A percentile compares a stretch with the other conserved stretches of the same genome.
Evolutionary conservation across 257 asterid species (phyloP).

Genomic region (Handroanthus guayacan): DNA sequence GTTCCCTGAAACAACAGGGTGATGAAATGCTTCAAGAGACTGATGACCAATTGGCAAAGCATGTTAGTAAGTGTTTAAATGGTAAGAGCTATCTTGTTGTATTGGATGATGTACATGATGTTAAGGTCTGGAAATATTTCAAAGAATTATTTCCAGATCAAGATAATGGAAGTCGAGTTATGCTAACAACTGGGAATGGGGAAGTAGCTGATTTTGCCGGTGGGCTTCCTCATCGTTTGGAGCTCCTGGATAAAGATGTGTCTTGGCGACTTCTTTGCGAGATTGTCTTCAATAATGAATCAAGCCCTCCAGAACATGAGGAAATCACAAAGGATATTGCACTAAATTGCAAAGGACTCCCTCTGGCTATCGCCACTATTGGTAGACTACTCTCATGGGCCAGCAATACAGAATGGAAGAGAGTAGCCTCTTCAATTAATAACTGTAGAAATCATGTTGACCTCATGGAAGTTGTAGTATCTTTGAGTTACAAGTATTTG

Average conservation of each 20-base stretch:
- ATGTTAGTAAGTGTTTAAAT: not conserved
- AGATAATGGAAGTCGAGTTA: not conserved
- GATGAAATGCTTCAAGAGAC: not conserved
- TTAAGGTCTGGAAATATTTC: constrained; percentile 19
- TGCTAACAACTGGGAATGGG: not conserved
- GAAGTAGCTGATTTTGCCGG: not conserved
- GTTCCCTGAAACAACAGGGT: not conserved
- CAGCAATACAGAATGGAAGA: not conserved
- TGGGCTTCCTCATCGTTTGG: not conserved
- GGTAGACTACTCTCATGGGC: not conserved
- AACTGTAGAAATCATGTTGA: not conserved
- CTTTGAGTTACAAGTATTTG: constrained; percentile 1
- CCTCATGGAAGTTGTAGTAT: not conserved
- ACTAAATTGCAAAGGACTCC: not conserved
- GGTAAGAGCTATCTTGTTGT: constrained; percentile 18
- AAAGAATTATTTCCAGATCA: not conserved
- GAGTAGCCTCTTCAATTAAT: not conserved
- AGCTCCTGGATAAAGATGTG: not conserved
- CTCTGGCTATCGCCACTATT: not conserved
- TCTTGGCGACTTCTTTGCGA: not conserved
- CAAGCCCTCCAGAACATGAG: not conserved
- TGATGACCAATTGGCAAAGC: not conserved
- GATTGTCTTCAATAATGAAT: not conserved
- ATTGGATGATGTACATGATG: constrained; percentile 27
- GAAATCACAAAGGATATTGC: not conserved